Conservation (phyloP, 768 basidiomycete genomes). For the Lentinula raphanica region DNA sequence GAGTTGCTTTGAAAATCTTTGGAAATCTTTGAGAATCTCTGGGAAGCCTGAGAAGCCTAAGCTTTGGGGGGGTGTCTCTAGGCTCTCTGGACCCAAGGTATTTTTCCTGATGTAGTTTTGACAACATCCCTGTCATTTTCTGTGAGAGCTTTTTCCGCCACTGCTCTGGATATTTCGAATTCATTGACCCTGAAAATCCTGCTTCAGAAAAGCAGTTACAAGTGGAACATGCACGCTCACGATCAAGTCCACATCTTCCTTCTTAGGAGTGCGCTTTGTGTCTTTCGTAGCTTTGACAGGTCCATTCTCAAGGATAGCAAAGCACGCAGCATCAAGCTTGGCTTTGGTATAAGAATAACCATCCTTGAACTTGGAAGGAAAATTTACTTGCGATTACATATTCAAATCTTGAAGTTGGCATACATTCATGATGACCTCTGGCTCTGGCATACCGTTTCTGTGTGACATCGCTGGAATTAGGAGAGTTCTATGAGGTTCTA, state of each 20-base stretch:
- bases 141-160: slow-evolving; percentile 53
- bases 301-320: slow-evolving; percentile 48
- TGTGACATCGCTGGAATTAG: slow-evolving; percentile 25
- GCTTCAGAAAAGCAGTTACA: not conserved
- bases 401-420: slow-evolving; percentile 17
- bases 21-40: no score
- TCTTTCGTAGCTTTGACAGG: slow-evolving; percentile 44
- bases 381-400: not conserved
- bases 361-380: slow-evolving; percentile 45
- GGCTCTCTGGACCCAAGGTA: no score
- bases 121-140: slow-evolving; percentile 49
- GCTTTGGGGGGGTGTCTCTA: no score
- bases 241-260: slow-evolving; percentile 62
- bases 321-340: slow-evolving; percentile 62
- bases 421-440: slow-evolving; percentile 66
- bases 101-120: no score
- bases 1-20: no score
- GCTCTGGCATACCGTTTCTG: slow-evolving; percentile 53
- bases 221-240: slow-evolving; percentile 32
- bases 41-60: no score
- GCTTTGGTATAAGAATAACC: slow-evolving; percentile 64
- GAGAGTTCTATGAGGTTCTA: not conserved
- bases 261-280: slow-evolving; percentile 34
- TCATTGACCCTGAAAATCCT: slow-evolving; percentile 53
- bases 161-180: slow-evolving; percentile 53